A percentile compares a stretch with the other conserved stretches of the same genome.
Evolutionary conservation across 129 eudicot genomes (phyloP).

Genomic region (Centaurea solstitialis): DNA sequence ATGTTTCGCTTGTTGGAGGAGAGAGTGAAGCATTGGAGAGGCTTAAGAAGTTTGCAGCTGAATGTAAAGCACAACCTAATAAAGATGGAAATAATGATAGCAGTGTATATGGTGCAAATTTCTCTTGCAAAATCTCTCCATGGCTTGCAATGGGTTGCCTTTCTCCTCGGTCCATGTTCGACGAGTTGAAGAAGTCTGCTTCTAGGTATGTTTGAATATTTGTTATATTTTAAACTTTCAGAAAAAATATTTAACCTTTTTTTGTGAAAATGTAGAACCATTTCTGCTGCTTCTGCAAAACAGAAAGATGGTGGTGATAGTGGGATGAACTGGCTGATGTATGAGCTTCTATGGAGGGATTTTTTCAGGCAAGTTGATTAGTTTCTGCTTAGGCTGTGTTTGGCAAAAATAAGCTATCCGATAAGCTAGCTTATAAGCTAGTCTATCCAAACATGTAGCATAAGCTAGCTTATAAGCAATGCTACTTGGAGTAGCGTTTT

Average conservation of each 20-base stretch:
- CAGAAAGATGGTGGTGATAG: slow-evolving; percentile 66
- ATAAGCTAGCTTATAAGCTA: too few relatives aligned
- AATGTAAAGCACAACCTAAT: slow-evolving; percentile 77
- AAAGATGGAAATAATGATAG: slow-evolving; percentile 67
- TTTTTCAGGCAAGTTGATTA: slow-evolving; percentile 69
- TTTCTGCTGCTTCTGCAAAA: slow-evolving; percentile 58
- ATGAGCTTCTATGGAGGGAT: slow-evolving; percentile 96
- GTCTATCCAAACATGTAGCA: too few relatives aligned
- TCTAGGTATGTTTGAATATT: slow-evolving; percentile 52
- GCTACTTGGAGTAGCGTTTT: too few relatives aligned
- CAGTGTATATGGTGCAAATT: slow-evolving; percentile 89
- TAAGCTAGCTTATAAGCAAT: too few relatives aligned
- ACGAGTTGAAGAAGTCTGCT: slow-evolving; percentile 80
- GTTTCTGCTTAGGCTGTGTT: too few relatives aligned
- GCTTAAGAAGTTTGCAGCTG: slow-evolving; percentile 73
- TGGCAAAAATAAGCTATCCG: too few relatives aligned
- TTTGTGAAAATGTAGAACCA: slow-evolving; percentile 52
- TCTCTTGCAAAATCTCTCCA: slow-evolving; percentile 92
- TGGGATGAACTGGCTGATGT: slow-evolving; percentile 88
- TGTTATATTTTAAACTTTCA: not conserved
- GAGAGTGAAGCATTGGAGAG: slow-evolving; percentile 91
- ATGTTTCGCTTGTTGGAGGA: slow-evolving; percentile 85
- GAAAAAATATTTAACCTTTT: not conserved
- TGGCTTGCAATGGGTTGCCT: slow-evolving; percentile 99
- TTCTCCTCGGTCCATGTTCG: slow-evolving; percentile 93